Evolutionary conservation across 495 filamentous ascomycete genomes (phyloP), one percentile per base, ranked within the genome.

Genomic region (Penicillium waksmanii): DNA sequence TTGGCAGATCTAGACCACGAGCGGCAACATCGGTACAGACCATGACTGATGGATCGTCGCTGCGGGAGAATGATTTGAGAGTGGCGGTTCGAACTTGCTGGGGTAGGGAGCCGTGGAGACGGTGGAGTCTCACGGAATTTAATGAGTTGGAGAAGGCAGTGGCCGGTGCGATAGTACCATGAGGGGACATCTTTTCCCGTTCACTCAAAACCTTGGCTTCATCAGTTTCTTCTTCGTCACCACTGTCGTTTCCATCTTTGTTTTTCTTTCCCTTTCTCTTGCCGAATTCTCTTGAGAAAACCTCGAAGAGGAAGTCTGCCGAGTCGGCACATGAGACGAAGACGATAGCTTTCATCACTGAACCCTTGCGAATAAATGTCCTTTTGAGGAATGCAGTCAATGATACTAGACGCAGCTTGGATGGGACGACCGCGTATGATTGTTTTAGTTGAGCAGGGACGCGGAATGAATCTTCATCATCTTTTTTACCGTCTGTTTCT

Each of bases 291-390:
- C 84, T 76, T 31, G 85, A 87, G 61, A 98, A 87, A n/a, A 97
- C 73, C 50, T 96, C 89, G 65, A 92, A 98, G 68, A 96, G 93
- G 70, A 96, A 98, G 68, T 98, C 92, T 48, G 98, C 95, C 10
- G 90, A 94, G 66, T 98, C 96, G 15, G 95, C 93, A 66, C 96
- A 98, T 1, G 93, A 96, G 40, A 98, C 90, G 73, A 98, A 98
- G 51, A 98, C 84, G 60, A 98, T 97, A 4, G 89, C 88, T 72
- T 98, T 97, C 87, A 94, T 96, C 19, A 95, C 87, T 2, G 91
- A 90, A 0, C 92, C 92, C 72, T 88, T 88, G 13, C 93, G 84
- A 58, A 90, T 86, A 65, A 98, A 98, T 0, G 94, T 84, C 17
- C 90, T 85, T 66, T 92, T 96, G 35, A 98, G 77, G 27, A 91